Evolutionary conservation across 2,329 filamentous ascomycete species (phyloP).

Genomic region (Alternaria atra): DNA sequence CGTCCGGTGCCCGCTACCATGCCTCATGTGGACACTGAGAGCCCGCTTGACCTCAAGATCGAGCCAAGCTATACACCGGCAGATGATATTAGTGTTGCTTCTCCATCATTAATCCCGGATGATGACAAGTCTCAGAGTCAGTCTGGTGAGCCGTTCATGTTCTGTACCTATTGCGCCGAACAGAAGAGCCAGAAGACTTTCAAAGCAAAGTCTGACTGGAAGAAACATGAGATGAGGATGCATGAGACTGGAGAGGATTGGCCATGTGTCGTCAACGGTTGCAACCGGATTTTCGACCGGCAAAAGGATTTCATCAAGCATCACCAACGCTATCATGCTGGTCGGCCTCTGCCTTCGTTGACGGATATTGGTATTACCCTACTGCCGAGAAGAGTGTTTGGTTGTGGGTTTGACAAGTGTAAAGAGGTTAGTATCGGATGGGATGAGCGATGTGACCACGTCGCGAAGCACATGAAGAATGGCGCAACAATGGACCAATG

Average conservation of each 20-base stretch:
- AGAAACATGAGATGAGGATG: constrained; percentile 52
- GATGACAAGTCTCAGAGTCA: constrained; percentile 35
- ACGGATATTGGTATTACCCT: constrained; percentile 48
- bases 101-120: constrained; percentile 30
- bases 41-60: constrained; percentile 41
- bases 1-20: constrained; percentile 42
- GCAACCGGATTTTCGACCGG: constrained; percentile 48
- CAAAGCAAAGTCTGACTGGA: constrained; percentile 53
- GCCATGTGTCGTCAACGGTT: constrained; percentile 47
- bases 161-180: constrained; percentile 51
- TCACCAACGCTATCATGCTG: constrained; percentile 49
- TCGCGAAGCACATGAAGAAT: constrained; percentile 52
- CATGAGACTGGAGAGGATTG: constrained; percentile 53
- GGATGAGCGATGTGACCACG: constrained; percentile 51
- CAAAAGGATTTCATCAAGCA: constrained; percentile 51
- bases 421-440: constrained; percentile 52
- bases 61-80: constrained; percentile 44
- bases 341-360: constrained; percentile 45
- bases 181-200: constrained; percentile 47
- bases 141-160: constrained; percentile 48
- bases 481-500: constrained; percentile 46
- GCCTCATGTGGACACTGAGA: constrained; percentile 44
- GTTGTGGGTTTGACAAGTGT: constrained; percentile 52
- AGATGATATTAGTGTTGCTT: constrained; percentile 44
- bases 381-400: constrained; percentile 46